Conservation (phyloP, 345 rosid genomes). For the Eucalyptus tenuipes region DNA sequence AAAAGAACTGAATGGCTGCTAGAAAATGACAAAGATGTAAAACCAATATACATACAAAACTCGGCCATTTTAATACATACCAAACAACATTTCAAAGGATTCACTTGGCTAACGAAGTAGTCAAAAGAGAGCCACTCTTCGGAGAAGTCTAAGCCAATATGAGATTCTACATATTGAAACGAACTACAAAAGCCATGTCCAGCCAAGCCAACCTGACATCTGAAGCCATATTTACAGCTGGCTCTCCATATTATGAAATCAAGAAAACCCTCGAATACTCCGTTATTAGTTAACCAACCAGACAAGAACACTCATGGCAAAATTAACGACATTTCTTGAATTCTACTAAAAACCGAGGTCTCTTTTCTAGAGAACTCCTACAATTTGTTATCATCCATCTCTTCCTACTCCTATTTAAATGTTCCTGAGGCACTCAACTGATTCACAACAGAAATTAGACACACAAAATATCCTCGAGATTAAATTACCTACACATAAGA, state of each 20-base stretch:
- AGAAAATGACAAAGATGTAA: not conserved
- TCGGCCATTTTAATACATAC: not conserved
- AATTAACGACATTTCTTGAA: not conserved
- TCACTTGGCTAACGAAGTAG: not conserved
- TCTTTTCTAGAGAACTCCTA: not conserved
- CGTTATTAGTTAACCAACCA: not conserved
- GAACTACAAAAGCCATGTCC: not conserved
- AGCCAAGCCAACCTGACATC: not conserved
- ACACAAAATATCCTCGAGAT: not conserved
- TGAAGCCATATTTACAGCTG: not conserved
- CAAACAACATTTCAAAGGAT: not conserved
- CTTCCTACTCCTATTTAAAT: not conserved
- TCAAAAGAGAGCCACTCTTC: not conserved
- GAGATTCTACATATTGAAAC: not conserved
- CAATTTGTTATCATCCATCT: not conserved
- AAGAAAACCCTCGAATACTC: not conserved
- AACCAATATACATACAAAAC: not conserved
- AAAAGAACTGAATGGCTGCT: not conserved
- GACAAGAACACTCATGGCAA: not conserved
- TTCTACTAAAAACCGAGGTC: not conserved
- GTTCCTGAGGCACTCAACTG: not conserved
- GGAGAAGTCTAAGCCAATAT: not conserved
- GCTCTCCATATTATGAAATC: not conserved
- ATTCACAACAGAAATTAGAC: not conserved
- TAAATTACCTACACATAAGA: not conserved